These are phyloP conservation scores for Cryptococcus maquisensis DNA, from an alignment of 1,284 basidiomycete species.

Conservation along the genomic window DNA sequence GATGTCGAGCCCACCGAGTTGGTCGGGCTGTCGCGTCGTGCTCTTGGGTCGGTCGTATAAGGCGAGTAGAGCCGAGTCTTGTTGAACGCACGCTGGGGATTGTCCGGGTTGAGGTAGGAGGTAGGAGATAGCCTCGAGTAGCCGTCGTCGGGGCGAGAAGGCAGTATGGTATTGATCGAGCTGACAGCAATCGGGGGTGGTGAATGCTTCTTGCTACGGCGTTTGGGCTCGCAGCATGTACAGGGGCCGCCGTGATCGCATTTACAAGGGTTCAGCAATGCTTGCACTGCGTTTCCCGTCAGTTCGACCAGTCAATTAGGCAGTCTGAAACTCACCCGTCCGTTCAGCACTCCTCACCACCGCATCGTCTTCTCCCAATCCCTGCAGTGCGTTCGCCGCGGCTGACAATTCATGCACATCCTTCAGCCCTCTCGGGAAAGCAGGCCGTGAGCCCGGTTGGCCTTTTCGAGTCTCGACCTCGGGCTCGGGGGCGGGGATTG, in stretches of 20 bases:
- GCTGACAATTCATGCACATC: slow-evolving; percentile 48
- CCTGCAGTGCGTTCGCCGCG: slow-evolving; percentile 42
- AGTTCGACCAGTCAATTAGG: slow-evolving; percentile 9
- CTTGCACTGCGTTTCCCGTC: slow-evolving; percentile 20
- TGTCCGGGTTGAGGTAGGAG: slow-evolving; percentile 30
- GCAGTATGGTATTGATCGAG: too few species aligned
- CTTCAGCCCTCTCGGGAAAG: slow-evolving; percentile 47
- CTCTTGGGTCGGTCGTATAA: slow-evolving; percentile 33
- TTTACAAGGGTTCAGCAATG: slow-evolving; percentile 47
- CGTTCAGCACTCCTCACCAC: slow-evolving; percentile 29
- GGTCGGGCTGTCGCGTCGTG: slow-evolving; percentile 8
- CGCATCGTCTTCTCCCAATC: slow-evolving; percentile 26
- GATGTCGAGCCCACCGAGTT: background rate
- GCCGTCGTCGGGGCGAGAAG: background rate
- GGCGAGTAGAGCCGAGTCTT: slow-evolving; percentile 49
- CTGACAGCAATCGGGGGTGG: background rate
- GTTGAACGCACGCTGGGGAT: slow-evolving; percentile 45
- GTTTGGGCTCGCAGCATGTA: slow-evolving; percentile 56
- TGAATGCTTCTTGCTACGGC: background rate
- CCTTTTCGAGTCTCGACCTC: slow-evolving; percentile 39
- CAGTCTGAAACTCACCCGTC: slow-evolving; percentile 46
- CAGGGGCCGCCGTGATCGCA: slow-evolving; percentile 52
- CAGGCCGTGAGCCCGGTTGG: slow-evolving; percentile 36
- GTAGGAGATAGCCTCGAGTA: slow-evolving; percentile 6
- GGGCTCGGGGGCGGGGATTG: background rate